Base-by-base conservation (phyloP, 2,329 filamentous ascomycete species). In the Fusarium nygamai region DNA sequence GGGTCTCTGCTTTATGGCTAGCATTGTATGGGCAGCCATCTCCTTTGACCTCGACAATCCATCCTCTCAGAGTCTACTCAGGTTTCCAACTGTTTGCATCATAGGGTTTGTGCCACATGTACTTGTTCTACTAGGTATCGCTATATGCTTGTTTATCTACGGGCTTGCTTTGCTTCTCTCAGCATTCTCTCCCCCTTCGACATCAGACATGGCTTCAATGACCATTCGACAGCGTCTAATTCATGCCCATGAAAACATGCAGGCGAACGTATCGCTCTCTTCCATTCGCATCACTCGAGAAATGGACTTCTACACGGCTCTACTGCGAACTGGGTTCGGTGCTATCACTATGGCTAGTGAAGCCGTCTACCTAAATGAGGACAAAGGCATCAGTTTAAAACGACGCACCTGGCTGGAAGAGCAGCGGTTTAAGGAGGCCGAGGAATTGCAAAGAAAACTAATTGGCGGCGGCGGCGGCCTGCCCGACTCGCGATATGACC, bases 91-190 rank as follows among this genome's bases (percentile, higher is more conserved):
- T 0, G 95, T 98, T 46, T 98, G 94, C 78, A 95, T 98, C 67
- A 93, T 98, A 36, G 94, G 96, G 2, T 98, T 98, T 81, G 93
- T 98, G 41, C 96, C 96, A 3, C 96, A 98, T 81, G 87, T 98
- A n/a, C 85, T 98, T 31, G 94, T 98, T 19, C 83, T 98, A 4
- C 78, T 89, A 13, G 96, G 96, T 2, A 98, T 98, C 53, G 67
- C 90, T 10, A 84, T 92, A 22, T 98, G 96, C 80, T 86, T 90
- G 6, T 79, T 86, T 13, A 97, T 99, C 54, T 98, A 98, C 80
- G 84, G 84, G 1, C 78, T 96, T 29, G 95, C 96, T 7, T 85
- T 98, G 34, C 66, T 92, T 2, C 87, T 98, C 11, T 96, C 94
- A 2, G 92, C 93, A 22, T 59, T 83, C 12, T 79, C 80, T 3